These are phyloP conservation scores for Fusarium gaditjirri DNA, from an alignment of 2,329 filamentous ascomycete species.

Conservation along the genomic window DNA sequence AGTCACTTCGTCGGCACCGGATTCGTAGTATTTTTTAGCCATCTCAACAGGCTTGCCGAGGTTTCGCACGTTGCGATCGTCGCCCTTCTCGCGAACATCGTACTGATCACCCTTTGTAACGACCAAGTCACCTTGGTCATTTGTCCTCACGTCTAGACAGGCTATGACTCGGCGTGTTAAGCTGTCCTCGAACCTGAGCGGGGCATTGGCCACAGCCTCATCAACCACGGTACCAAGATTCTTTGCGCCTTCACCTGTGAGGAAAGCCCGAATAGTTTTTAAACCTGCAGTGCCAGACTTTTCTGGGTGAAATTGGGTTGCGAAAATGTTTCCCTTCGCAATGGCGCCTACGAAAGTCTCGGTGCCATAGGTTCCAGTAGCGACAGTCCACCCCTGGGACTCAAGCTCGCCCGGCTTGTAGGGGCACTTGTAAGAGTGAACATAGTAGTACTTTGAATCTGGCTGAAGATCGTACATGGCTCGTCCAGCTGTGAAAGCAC, in stretches of 20 bases:
- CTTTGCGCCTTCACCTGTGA: slow-evolving; percentile 74
- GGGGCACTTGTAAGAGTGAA: slow-evolving; percentile 90
- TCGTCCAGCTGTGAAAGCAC: slow-evolving; percentile 71
- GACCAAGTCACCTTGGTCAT: slow-evolving; percentile 93
- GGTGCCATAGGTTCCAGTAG: slow-evolving; percentile 85
- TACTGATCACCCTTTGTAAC: slow-evolving; percentile 99
- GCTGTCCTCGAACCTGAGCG: slow-evolving; percentile 63
- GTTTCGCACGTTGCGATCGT: slow-evolving; percentile 78
- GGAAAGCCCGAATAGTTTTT: slow-evolving; percentile 84
- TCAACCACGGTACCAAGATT: slow-evolving; percentile 53
- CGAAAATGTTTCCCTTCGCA: slow-evolving; percentile 84
- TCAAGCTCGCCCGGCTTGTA: slow-evolving; percentile 81
- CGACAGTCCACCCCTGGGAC: slow-evolving; percentile 87
- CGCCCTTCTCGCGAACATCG: slow-evolving; percentile 90
- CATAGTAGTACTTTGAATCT: slow-evolving; percentile 97
- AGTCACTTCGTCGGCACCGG: slow-evolving; percentile 95
- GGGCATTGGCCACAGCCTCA: slow-evolving; percentile 19
- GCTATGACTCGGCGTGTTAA: slow-evolving; percentile 95
- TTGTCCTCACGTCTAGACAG: slow-evolving; percentile 93
- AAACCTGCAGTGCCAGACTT: slow-evolving; percentile 94
- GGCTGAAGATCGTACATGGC: slow-evolving; percentile 81
- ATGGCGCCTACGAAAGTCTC: slow-evolving; percentile 94
- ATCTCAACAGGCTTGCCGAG: slow-evolving; percentile 97
- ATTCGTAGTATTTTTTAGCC: slow-evolving; percentile 92
- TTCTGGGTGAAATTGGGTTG: slow-evolving; percentile 97